These are phyloP conservation scores for Hordeum vulgare DNA, from an alignment of 176 grass and related monocot species.

Conservation along the genomic window DNA sequence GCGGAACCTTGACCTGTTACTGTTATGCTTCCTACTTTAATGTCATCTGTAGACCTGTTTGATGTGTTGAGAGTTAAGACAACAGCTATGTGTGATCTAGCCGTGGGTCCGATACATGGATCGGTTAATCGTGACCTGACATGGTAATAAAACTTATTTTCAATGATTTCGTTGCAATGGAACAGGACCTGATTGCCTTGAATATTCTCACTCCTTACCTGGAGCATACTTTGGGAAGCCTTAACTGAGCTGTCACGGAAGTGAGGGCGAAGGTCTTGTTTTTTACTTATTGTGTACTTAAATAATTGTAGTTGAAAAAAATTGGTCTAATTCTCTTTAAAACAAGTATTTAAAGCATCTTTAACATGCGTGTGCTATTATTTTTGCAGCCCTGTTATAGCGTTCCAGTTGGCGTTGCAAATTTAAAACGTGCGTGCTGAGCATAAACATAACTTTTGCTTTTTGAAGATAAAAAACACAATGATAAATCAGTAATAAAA, in stretches of 20 bases:
- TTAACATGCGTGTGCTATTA: too few relatives aligned
- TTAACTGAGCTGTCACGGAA: background rate
- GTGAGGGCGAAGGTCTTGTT: background rate
- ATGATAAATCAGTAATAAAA: too few relatives aligned
- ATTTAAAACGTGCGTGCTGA: too few relatives aligned
- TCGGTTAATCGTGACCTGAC: constrained; percentile 11
- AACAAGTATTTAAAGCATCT: too few relatives aligned
- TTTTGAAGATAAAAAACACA: too few relatives aligned
- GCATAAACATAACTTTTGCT: too few relatives aligned
- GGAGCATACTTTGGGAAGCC: background rate
- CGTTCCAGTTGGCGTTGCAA: too few relatives aligned
- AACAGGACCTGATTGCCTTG: background rate
- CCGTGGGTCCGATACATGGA: background rate
- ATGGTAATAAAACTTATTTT: constrained; percentile 13
- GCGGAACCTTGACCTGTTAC: constrained; percentile 14
- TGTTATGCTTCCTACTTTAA: constrained; percentile 16
- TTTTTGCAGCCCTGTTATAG: too few relatives aligned
- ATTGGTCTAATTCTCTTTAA: too few relatives aligned
- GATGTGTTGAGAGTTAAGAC: constrained; percentile 21
- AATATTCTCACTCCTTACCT: background rate
- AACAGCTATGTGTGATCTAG: constrained; percentile 6
- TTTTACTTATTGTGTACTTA: too few relatives aligned
- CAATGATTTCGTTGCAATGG: background rate
- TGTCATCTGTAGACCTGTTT: constrained; percentile 28
- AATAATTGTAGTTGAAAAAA: too few relatives aligned